Base-by-base conservation (phyloP, 179 eudicot genomes). In the Vitellaria paradoxa region DNA sequence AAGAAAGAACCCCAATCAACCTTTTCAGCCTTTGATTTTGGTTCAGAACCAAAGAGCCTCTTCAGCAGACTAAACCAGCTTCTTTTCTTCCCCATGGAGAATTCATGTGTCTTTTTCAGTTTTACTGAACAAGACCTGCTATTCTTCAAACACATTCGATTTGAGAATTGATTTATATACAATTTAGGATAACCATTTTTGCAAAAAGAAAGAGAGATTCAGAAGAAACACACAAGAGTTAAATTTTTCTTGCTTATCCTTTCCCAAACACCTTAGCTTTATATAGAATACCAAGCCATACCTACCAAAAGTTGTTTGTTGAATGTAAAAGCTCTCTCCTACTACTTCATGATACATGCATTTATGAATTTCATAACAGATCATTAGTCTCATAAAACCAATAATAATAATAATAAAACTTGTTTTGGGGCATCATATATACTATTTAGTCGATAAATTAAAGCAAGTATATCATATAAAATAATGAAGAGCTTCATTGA, bases 51-150 rank as follows among this genome's bases (percentile, higher is more conserved):
- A 80, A 91, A 85, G n/a, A 95, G 81, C 74, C 86, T 90, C 83
- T 86, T 95, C 83, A 95, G 82, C 76, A 86, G 88, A 68, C 84
- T 70, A 84, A 86, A 56, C 91, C 91, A 88, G 89, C 90, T 80
- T 75, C 73, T 89, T 80, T 87, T 89, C 89, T 91, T 91, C 37
- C 88, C 94, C 97, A 94, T 92, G 53, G 81, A 50, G 23, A 79
- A 55, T 78, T 76, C 62, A 63, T 46, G 42, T 37, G 67, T 24
- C 74, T 30, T 30, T 0, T 23, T 37, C 52, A 26, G 14, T 15
- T n/a, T 30, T 62, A 49, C 68, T 18, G 63, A 23, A 23, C 52
- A 42, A 4, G 6, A 9, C 55, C 59, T 20, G 45, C 52, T 46
- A 13, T 46, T 67, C 53, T 47, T 52, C 73, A 78, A 26, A 57